These are phyloP conservation scores for Boletus sensibilis DNA, from an alignment of 768 basidiomycete species.

Conservation along the genomic window DNA sequence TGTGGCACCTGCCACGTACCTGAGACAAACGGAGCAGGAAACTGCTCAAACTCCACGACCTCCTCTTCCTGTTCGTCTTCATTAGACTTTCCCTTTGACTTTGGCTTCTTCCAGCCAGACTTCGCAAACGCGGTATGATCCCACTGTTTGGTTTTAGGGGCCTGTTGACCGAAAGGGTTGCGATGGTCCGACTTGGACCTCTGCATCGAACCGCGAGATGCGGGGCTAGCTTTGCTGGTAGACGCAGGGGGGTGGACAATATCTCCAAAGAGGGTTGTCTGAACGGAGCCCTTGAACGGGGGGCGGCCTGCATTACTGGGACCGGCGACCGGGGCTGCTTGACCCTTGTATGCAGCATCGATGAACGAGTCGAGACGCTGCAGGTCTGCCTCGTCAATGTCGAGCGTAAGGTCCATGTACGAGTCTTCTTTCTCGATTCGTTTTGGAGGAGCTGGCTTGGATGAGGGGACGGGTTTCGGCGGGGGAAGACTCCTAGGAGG, in stretches of 20 bases:
- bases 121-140: conserved; percentile 88
- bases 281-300: conserved; percentile 42
- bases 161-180: conserved; percentile 51
- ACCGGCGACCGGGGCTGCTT: conserved; percentile 42
- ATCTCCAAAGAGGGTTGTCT: conserved; percentile 71
- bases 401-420: conserved; percentile 53
- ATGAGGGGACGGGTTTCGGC: conserved; percentile 10
- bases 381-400: conserved; percentile 56
- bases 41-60: conserved; percentile 72
- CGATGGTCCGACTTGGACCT: conserved; percentile 42
- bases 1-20: conserved; percentile 42
- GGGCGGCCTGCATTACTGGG: conserved; percentile 28
- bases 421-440: conserved; percentile 40
- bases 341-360: conserved; percentile 45
- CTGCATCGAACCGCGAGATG: conserved; percentile 38
- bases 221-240: conserved; percentile 25
- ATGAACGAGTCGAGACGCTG: conserved; percentile 53
- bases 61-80: conserved; percentile 61
- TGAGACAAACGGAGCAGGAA: conserved; percentile 74
- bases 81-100: conserved; percentile 52
- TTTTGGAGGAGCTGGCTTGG: conserved; percentile 15
- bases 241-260: conserved; percentile 39
- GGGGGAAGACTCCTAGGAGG: conserved; percentile 13
- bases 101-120: conserved; percentile 61
- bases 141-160: conserved; percentile 80